Evolutionary conservation across 331 rosid genomes (phyloP), one percentile per base, ranked within the genome.

Genomic region (Quercus phellos): DNA sequence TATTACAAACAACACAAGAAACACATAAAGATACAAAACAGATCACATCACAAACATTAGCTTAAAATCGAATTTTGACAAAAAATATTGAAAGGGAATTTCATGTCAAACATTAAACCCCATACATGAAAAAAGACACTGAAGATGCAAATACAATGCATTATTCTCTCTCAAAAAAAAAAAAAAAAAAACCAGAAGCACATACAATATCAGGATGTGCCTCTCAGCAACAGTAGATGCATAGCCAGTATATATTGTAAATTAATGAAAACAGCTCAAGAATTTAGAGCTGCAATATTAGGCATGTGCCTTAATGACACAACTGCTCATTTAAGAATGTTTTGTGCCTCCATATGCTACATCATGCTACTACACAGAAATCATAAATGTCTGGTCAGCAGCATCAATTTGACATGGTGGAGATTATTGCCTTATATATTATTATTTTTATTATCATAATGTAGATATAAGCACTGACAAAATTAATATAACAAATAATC

Each of bases 41-140:
- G 30, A 30, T 22, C 42, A 77, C 24, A 64, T 50, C 59, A 27
- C n/a, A 71, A 26, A 19, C 67, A 56, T 30, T 77, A 74, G 11
- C 61, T 72, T 64, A 55, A 58, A 58, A 74, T 74, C 51, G 1
- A 61, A 22, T 79, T 34, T 69, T 1, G 77, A 74, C 64, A 69
- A 80, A 82, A 72, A 70, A 69, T 77, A 73, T 51, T 30, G 38
- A 9, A 76, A 38, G 68, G 2, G 46, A 56, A 72, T 69, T 76
- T 78, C 70, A 68, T 75, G 70, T 77, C 56, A 69, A 29, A 73
- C 61, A 35, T 11, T 46, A 46, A 53, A 69, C 70, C 76, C 59
- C 66, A 60, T 70, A 60, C 21, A 54, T 78, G 27, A 46, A 12
- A 53, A 75, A 34, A 16, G 19, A 50, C 1, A 43, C 19, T 74